phyloP scores from a whole-genome alignment of 176 grass and related monocot genomes.

The Stipa capillata region DNA sequence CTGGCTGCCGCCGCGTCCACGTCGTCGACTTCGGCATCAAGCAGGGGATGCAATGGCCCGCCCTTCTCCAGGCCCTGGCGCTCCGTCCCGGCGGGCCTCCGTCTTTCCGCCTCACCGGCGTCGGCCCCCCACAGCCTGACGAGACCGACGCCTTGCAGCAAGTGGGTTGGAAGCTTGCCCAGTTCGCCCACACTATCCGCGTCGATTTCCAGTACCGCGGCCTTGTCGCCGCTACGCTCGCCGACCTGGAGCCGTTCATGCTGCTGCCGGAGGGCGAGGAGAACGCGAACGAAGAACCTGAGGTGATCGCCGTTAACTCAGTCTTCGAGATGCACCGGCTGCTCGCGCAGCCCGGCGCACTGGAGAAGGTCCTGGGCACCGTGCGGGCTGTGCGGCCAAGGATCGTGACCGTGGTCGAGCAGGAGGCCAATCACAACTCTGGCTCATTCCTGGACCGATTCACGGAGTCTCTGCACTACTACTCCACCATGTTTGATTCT shows the following conservation, averaged over 20 bases:
- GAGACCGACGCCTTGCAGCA: constrained; percentile 76
- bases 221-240: constrained; percentile 63
- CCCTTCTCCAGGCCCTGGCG: constrained; percentile 82
- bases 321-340: constrained; percentile 82
- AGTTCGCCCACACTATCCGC: constrained; percentile 70
- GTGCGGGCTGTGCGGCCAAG: constrained; percentile 59
- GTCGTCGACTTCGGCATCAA: constrained; percentile 94
- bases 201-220: constrained; percentile 89
- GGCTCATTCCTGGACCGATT: constrained; percentile 75
- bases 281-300: constrained; percentile 39
- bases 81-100: constrained; percentile 75
- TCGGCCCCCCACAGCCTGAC: constrained; percentile 76
- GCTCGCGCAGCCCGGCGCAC: constrained; percentile 58
- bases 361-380: constrained; percentile 81
- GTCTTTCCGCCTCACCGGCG: constrained; percentile 74
- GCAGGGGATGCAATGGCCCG: constrained; percentile 98
- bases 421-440: constrained; percentile 89
- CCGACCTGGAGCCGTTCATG: constrained; percentile 85
- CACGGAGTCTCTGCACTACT: constrained; percentile 91
- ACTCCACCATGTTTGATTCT: constrained; percentile 96
- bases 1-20: constrained; percentile 74
- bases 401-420: constrained; percentile 87
- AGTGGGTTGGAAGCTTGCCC: constrained; percentile 79
- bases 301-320: constrained; percentile 82
- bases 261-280: constrained; percentile 32